Base-by-base conservation (phyloP, 176 grass and related monocot species). In the Eleusine indica region DNA sequence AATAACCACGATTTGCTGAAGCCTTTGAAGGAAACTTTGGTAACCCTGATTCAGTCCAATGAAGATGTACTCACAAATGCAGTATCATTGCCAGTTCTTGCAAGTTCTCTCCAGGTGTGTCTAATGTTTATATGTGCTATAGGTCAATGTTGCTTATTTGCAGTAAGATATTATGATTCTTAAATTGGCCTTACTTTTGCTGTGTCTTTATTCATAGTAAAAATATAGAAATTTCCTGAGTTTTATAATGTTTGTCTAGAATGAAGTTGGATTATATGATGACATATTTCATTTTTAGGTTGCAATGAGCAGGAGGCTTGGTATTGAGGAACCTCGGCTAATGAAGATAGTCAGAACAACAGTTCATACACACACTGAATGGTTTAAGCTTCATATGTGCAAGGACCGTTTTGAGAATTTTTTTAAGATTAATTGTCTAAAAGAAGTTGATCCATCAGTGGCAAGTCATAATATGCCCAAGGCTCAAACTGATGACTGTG, bases 341-440 rank as follows among this genome's bases (percentile, higher is more conserved):
- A 96, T 99, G 96, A 93, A 91, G 87, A 94, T 99, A 92, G 70
- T 99, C 51, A 92, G 84, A 88, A 79, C 93, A 76, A 90, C 91
- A 83, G 70, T 99, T 64, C 93, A 92, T 76, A 92, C 96, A 5
- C 96, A 99, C 81, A 91, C 84, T 8, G 89, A 96, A 77, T 99
- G 96, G 96, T 99, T 96, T 87, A 99, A 96, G 86, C 89, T 99
- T 85, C 96, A 99, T 77, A 99, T 96, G 96, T 92, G 96, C 89
- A 99, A 99, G 78, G 96, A 99, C 74, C 85, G 87, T 60, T 99
- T 99, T 87, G 96, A 99, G 62, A 70, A 94, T 40, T 85, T 99
- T 70, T 81, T 99, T 76, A 90, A 99, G 84, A 96, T 99, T 75
- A 93, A 96, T 93, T 89, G 85, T 71, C 76, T 99, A 52, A 99